A percentile compares a stretch with the other conserved stretches of the same genome.
Evolutionary conservation across 768 basidiomycete species (phyloP).

Genomic region (Polyporus arcularius): DNA sequence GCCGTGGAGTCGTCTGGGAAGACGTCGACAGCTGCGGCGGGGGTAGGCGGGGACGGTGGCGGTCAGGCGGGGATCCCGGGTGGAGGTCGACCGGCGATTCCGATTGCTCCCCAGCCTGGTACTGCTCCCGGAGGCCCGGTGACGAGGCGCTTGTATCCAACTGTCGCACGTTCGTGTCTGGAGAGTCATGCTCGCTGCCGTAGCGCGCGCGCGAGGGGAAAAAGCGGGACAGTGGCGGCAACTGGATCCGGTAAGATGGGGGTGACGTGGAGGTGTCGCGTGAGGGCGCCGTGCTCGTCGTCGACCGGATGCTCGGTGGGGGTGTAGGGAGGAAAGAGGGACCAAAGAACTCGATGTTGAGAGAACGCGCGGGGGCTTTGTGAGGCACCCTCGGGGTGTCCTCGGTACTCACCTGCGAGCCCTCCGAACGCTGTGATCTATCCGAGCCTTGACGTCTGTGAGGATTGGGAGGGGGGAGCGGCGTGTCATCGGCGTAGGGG

Average conservation of each 20-base stretch:
- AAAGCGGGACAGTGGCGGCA: slow-evolving; percentile 33
- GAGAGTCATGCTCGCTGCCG: slow-evolving; percentile 26
- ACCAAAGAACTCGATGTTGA: slow-evolving; percentile 30
- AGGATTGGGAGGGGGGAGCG: slow-evolving; percentile 38
- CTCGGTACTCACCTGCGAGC: slow-evolving; percentile 17
- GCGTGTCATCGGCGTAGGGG: slow-evolving; percentile 52
- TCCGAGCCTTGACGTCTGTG: slow-evolving; percentile 11
- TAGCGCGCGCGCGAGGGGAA: slow-evolving; percentile 44
- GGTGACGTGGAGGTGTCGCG: slow-evolving; percentile 26
- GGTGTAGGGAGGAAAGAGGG: slow-evolving; percentile 23
- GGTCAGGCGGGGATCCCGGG: background rate
- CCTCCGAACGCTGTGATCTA: slow-evolving; percentile 15
- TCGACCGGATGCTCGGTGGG: slow-evolving; percentile 27
- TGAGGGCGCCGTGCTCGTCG: slow-evolving; percentile 23
- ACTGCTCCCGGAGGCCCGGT: slow-evolving; percentile 2
- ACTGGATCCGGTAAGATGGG: slow-evolving; percentile 24
- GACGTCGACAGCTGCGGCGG: background rate
- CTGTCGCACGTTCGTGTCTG: slow-evolving; percentile 21
- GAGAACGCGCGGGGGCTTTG: slow-evolving; percentile 24
- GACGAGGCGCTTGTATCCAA: slow-evolving; percentile 11
- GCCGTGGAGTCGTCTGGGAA: slow-evolving; percentile 5
- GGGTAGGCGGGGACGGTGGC: slow-evolving; percentile 7
- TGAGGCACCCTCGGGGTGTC: slow-evolving; percentile 23
- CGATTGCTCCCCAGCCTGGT: slow-evolving; percentile 11
- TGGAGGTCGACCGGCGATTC: slow-evolving; percentile 11